Percentiles rank a stretch among this genome's conserved stretches.
Evolutionary conservation across 1,284 basidiomycete species (phyloP).

Genomic region (Singerocomus rubriflavus): DNA sequence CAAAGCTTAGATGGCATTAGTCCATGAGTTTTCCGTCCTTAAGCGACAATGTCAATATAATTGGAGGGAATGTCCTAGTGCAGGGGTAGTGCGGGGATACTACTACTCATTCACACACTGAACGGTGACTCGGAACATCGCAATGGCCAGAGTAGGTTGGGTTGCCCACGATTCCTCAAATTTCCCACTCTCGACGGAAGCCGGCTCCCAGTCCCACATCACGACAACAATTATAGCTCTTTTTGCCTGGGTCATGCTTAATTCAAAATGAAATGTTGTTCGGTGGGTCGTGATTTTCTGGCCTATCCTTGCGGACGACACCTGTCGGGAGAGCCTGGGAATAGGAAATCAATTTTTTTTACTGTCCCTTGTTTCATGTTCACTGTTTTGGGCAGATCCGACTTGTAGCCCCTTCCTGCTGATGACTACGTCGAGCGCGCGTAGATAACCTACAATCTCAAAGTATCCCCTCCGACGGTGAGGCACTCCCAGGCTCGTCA

Average conservation of each 20-base stretch:
- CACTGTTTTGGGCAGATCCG: background rate
- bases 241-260: background rate
- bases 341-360: background rate
- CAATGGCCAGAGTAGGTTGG: too few species aligned
- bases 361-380: background rate
- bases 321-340: background rate
- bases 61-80: too few species aligned
- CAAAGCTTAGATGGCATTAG: too few species aligned
- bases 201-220: background rate
- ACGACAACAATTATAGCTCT: background rate
- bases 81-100: too few species aligned
- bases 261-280: background rate
- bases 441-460: background rate
- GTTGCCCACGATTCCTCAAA: background rate
- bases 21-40: too few species aligned
- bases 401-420: background rate
- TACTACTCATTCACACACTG: too few species aligned
- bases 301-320: background rate
- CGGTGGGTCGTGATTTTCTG: background rate
- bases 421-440: background rate
- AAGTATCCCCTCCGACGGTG: background rate
- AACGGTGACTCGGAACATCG: too few species aligned
- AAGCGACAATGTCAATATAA: too few species aligned
- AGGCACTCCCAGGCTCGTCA: conserved; percentile 17
- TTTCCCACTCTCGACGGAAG: background rate